Base-by-base conservation (phyloP, 371 early-diverging fungal genomes). In the Mucor piriformis region DNA sequence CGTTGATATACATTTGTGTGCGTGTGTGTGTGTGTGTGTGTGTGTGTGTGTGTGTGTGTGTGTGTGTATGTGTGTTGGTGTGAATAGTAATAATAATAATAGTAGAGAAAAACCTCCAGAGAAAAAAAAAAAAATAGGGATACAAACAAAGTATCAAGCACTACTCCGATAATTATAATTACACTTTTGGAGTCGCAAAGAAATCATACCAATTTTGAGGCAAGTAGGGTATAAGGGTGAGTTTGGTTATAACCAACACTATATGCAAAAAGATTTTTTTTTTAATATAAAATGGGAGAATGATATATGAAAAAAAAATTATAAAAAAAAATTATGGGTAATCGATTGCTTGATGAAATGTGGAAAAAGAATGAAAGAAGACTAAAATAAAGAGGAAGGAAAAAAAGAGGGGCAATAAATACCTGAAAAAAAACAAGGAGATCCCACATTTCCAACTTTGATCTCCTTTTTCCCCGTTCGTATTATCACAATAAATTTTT, bases 1-100 rank as follows among this genome's bases (percentile, higher is more conserved):
- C 70, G 66, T 73, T 73, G 53, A 73, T 73, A 37, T 66, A 66
- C 73, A 73, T 73, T 48, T 40, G 44, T 4, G 18, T 54, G 16
- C 34, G 29, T 15, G 15, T 44, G 21, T 20, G 7, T 15, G 12
- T 32, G 44, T 23, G 21, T 16, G 34, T 46, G 25, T 44, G 16
- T 46, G 55, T 42, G 29, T 46, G 15, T 44, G 21, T 20, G 7
- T 15, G 12, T 32, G 44, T 23, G 21, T 16, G 34, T 46, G 25
- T 44, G 16, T 46, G 55, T 42, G 29, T 46, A 33, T 15, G n/a
- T 29, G 54, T 6, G 29, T 8, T 29, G 29, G 44, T 43, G 24
- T 57, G 7, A 18, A 20, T 35, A 23, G 1, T 46, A 15, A 46
- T 46, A 46, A 46, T 23, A 46, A 46, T 21, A 24, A 46, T 11